phyloP scores from a whole-genome alignment of 108 stramenopile genomes.

The Cyclotella sp. region DNA sequence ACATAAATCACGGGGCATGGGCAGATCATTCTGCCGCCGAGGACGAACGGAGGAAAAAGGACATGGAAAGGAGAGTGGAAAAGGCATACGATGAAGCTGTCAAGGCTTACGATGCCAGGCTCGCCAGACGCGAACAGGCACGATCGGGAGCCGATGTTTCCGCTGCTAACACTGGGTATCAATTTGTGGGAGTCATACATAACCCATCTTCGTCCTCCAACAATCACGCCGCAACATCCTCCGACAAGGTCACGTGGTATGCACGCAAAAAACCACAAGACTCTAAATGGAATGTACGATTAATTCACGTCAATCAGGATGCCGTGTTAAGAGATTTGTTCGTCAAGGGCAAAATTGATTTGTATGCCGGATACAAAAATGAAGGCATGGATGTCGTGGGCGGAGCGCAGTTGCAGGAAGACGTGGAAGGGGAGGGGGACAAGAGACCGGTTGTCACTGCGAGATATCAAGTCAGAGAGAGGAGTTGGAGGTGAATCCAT shows the following conservation, averaged over 20 bases:
- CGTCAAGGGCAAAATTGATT: conserved; percentile 75
- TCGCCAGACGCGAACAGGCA: conserved; percentile 20
- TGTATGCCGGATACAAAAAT: conserved; percentile 82
- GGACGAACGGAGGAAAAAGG: conserved; percentile 45
- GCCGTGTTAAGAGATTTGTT: conserved; percentile 89
- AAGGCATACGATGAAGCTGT: conserved; percentile 72
- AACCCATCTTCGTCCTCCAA: neutral
- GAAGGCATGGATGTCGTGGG: conserved; percentile 41
- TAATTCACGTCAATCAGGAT: conserved; percentile 83
- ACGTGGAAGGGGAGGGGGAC: conserved; percentile 37
- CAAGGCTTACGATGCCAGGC: conserved; percentile 41
- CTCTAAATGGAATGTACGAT: conserved; percentile 81
- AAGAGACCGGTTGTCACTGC: conserved; percentile 58
- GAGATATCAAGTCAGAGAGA: conserved; percentile 63
- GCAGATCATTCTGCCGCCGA: conserved; percentile 51
- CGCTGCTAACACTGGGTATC: conserved; percentile 44
- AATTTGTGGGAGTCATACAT: conserved; percentile 85
- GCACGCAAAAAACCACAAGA: conserved; percentile 76
- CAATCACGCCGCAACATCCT: conserved; percentile 7
- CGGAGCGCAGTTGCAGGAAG: conserved; percentile 25
- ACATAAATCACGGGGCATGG: conserved; percentile 47
- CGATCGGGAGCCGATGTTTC: neutral
- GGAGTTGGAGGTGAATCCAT: conserved; percentile 75
- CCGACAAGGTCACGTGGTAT: conserved; percentile 70
- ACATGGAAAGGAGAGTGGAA: conserved; percentile 63